Evolutionary conservation across 331 rosid genomes (phyloP).

Genomic region (Malus hybrid): DNA sequence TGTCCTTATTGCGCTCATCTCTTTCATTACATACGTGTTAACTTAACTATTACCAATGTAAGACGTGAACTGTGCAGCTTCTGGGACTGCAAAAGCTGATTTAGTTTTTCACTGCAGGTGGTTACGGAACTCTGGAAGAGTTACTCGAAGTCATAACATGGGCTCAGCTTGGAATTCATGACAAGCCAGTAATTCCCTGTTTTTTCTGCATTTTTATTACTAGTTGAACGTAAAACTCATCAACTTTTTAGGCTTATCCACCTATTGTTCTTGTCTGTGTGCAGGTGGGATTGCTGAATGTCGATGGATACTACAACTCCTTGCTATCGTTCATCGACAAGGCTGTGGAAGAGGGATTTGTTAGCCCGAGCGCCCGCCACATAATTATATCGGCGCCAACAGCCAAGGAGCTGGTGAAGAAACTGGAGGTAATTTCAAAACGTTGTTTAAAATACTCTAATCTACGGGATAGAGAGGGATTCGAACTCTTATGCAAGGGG

Average conservation of each 20-base stretch:
- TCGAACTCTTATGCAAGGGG: not conserved
- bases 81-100: conserved; percentile 10
- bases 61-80: not conserved
- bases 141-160: conserved; percentile 98
- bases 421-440: conserved; percentile 65
- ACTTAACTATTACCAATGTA: not conserved
- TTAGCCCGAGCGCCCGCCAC: conserved; percentile 92
- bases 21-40: not conserved
- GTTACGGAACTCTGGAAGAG: conserved; percentile 98
- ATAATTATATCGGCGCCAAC: conserved; percentile 97
- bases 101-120: conserved; percentile 48
- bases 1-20: not conserved
- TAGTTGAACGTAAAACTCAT: not conserved
- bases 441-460: not conserved
- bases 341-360: conserved; percentile 97
- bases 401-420: conserved; percentile 82
- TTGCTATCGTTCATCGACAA: conserved; percentile 87
- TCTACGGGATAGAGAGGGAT: not conserved
- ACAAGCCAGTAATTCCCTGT: conserved; percentile 66
- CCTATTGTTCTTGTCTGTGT: not conserved
- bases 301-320: conserved; percentile 91
- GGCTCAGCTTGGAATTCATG: conserved; percentile 99
- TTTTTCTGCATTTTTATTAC: conserved; percentile 3
- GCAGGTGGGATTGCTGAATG: conserved; percentile 95
- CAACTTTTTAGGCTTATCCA: not conserved